phyloP scores from a whole-genome alignment of 2,329 filamentous ascomycete species.

The Apiospora malaysiana region DNA sequence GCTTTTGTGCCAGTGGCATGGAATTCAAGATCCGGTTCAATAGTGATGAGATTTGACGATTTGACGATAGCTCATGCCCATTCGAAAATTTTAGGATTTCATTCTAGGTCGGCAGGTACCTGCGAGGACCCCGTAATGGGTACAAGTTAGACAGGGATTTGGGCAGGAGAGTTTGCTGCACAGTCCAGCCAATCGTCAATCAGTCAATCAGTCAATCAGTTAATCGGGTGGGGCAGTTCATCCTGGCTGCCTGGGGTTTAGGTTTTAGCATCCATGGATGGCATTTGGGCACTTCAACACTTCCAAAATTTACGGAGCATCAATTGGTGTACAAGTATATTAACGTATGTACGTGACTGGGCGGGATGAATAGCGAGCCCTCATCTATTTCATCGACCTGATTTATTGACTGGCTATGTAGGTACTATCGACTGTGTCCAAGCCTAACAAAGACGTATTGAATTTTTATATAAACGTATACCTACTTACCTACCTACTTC shows the following conservation, averaged over 20 bases:
- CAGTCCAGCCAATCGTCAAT: too few species aligned
- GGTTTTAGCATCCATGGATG: too few species aligned
- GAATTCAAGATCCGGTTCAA: neutral
- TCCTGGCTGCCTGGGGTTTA: too few species aligned
- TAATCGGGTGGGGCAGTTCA: neutral
- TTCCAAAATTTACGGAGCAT: neutral
- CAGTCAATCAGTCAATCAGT: neutral
- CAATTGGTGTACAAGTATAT: neutral
- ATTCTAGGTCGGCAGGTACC: neutral
- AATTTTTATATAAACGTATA: too few species aligned
- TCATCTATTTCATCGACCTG: too few species aligned
- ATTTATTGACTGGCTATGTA: too few species aligned
- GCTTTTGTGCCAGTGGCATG: neutral
- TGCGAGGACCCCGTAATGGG: neutral
- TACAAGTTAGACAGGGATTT: neutral
- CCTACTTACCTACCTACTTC: neutral
- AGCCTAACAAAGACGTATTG: too few species aligned
- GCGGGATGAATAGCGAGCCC: too few species aligned
- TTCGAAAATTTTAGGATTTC: conserved; percentile 18
- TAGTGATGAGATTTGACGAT: neutral
- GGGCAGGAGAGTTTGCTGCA: neutral
- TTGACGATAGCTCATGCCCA: neutral
- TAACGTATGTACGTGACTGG: too few species aligned
- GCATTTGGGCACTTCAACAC: neutral
- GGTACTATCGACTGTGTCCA: too few species aligned